Evolutionary conservation across 176 grass and related monocot genomes (phyloP), one percentile per base, ranked within the genome.

Genomic region (Guadua angustifolia): DNA sequence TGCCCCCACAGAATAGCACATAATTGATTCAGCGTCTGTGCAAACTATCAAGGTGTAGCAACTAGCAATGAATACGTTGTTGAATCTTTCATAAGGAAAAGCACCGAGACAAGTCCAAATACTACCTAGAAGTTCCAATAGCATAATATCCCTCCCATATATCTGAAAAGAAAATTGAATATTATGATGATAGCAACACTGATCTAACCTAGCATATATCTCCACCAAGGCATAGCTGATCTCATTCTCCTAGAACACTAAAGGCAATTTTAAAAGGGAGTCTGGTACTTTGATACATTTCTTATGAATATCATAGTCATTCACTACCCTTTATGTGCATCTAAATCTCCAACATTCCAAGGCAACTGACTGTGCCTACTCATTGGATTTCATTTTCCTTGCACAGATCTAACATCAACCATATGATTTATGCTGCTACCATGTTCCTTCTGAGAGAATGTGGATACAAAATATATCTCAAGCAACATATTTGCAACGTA

Each of bases 141-240:
- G 47, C 15, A 56, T 6, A 57, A 81, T 56, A 26, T 53, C 35
- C 52, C 29, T 56, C 67, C 19, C 4, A 78, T 36, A 47, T 59
- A 24, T 81, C 8, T 57, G 36, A 21, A 43, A 25, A 7, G 17
- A 85, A 59, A 58, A 58, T 44, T 46, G 13, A 88, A 65, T 25
- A 46, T 38, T 53, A 3, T 21, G 45, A 9, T 22, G 55, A 69
- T 33, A 83, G 44, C 55, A 71, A 57, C 57, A 36, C 16, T 71
- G 24, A 78, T 64, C 65, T 64, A 78, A n/a, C 45, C 53, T 70
- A 62, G 43, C 33, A 75, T 83, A 73, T 69, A 63, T 46, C n/a
- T 11, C 42, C 46, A 86, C 32, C 18, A 81, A 66, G 10, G 40
- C 39, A 57, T 4, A 75, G 21, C 22, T n/a, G 33, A 78, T 44